These are phyloP conservation scores for Phaeosphaeriaceae sp. DNA, from an alignment of 2,329 filamentous ascomycete species.

Conservation along the genomic window DNA sequence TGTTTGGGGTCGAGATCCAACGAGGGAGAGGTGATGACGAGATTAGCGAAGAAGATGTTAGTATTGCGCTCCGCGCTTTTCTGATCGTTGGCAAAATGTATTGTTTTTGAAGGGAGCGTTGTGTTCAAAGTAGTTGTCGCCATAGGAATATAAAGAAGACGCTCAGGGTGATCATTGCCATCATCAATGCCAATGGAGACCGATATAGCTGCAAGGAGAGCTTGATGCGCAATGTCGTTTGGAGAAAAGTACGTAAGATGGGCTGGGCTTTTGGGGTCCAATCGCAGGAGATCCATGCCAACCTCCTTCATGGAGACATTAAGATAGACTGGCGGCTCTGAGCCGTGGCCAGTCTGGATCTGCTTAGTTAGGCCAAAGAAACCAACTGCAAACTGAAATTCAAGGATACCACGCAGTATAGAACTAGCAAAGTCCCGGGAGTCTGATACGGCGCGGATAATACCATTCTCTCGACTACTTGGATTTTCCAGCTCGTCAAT, in stretches of 20 bases:
- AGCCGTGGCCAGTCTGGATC: slow-evolving; percentile 70
- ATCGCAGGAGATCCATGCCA: slow-evolving; percentile 86
- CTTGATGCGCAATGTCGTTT: slow-evolving; percentile 93
- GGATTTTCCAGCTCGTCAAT: slow-evolving; percentile 75
- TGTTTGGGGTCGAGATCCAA: slow-evolving; percentile 92
- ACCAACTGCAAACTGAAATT: slow-evolving; percentile 93
- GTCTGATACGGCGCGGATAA: slow-evolving; percentile 85
- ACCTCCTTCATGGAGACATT: slow-evolving; percentile 97
- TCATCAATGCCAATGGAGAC: slow-evolving; percentile 92
- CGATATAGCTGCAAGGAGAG: slow-evolving; percentile 87
- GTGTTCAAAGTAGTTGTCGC: slow-evolving; percentile 94
- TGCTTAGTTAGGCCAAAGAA: slow-evolving; percentile 86
- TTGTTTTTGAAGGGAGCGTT: slow-evolving; percentile 90
- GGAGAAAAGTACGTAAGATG: slow-evolving; percentile 98
- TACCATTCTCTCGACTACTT: slow-evolving; percentile 68
- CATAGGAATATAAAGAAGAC: slow-evolving; percentile 94
- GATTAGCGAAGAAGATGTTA: slow-evolving; percentile 95
- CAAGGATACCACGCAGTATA: slow-evolving; percentile 88
- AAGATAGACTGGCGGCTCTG: slow-evolving; percentile 74
- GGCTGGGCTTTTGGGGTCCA: slow-evolving; percentile 90
- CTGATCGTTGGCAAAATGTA: slow-evolving; percentile 74
- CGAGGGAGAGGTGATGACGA: slow-evolving; percentile 94
- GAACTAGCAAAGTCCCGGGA: slow-evolving; percentile 92
- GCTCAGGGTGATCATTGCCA: slow-evolving; percentile 82
- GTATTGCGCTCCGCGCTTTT: slow-evolving; percentile 86